phyloP scores from a whole-genome alignment of 805 yeast species.

The Yarrowia alimentaria region DNA sequence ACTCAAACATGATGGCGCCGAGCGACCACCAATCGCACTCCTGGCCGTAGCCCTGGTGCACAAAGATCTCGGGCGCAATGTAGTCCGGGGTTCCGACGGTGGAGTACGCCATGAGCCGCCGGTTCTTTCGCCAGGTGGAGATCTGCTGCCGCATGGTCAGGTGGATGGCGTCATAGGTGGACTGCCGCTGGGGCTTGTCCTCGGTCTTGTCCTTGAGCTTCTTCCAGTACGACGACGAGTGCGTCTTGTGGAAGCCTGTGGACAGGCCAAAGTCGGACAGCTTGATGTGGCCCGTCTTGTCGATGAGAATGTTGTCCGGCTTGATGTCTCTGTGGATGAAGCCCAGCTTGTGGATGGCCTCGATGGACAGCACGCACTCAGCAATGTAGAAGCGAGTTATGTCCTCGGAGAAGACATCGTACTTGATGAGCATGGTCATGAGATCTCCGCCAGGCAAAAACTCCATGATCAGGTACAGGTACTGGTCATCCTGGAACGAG shows the following conservation, averaged over 20 bases:
- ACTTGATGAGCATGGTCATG: constrained; percentile 93
- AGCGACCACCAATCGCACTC: constrained; percentile 98
- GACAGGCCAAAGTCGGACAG: constrained; percentile 75
- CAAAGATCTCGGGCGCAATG: constrained; percentile 91
- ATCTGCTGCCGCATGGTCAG: constrained; percentile 93
- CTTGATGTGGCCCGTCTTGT: constrained; percentile 69
- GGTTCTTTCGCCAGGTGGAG: constrained; percentile 92
- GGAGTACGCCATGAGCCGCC: constrained; percentile 91
- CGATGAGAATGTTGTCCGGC: constrained; percentile 92
- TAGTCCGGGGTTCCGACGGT: constrained; percentile 97
- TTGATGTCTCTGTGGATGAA: constrained; percentile 96
- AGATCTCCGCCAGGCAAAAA: constrained; percentile 73
- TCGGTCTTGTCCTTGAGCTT: constrained; percentile 60
- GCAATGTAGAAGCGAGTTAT: constrained; percentile 89
- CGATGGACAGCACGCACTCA: constrained; percentile 92
- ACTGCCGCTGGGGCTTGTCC: constrained; percentile 31
- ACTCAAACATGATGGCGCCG: constrained; percentile 96
- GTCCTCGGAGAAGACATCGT: constrained; percentile 92
- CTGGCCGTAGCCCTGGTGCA: constrained; percentile 92
- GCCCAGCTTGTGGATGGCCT: constrained; percentile 88
- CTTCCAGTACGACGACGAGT: constrained; percentile 81
- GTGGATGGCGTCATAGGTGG: constrained; percentile 75
- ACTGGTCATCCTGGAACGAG: constrained; percentile 76
- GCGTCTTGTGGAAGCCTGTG: constrained; percentile 93
- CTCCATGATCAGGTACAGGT: constrained; percentile 76